Evolutionary conservation across 2,329 filamentous ascomycete species (phyloP), one percentile per base, ranked within the genome.

Genomic region (Neurospora crassa): DNA sequence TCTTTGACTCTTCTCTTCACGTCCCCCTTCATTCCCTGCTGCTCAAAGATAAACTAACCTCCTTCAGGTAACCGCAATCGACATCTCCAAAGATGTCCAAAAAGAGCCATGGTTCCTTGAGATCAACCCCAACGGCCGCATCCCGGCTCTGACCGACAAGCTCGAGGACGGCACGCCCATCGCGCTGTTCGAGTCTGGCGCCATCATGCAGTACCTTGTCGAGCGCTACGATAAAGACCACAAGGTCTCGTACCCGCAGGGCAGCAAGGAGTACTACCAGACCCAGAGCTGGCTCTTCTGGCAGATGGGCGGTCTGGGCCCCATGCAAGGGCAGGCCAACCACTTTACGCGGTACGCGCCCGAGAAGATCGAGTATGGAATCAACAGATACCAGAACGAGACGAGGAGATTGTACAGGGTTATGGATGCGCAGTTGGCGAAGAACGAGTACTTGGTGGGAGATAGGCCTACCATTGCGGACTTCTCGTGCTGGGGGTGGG

Each of bases 61-160:
- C 18, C n/a, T 20, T 53, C 67, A 85, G 83, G 79, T 82, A 63
- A 87, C 90, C 69, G 84, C 87, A 63, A 89, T 96, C 77, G 86
- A 91, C n/a, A 86, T 96, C 72, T 10, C 37, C 70, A 75, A 74
- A 59, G 75, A 76, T 72, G 69, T 69, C 34, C 74, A 73, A 47
- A 74, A 73, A 69, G 72, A 95, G 80, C 88, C 88, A 18, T 96
- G 92, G 93, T 97, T 95, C 82, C 87, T 96, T 40, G 89, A 90
- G 69, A 96, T 97, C 82, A 97, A 97, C 82, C 94, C 94, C 74
- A 97, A 97, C 80, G 94, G 94, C 74, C 91, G 94, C 75, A 97
- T 97, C 76, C 94, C 94, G 4, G 94, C 94, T 71, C 77, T 97
- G 69, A 96, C 92, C 8, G 94, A 97, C 81, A 92, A 85, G 7